Evolutionary conservation across 768 basidiomycete genomes (phyloP).

Genomic region (Mycena vulgaris): DNA sequence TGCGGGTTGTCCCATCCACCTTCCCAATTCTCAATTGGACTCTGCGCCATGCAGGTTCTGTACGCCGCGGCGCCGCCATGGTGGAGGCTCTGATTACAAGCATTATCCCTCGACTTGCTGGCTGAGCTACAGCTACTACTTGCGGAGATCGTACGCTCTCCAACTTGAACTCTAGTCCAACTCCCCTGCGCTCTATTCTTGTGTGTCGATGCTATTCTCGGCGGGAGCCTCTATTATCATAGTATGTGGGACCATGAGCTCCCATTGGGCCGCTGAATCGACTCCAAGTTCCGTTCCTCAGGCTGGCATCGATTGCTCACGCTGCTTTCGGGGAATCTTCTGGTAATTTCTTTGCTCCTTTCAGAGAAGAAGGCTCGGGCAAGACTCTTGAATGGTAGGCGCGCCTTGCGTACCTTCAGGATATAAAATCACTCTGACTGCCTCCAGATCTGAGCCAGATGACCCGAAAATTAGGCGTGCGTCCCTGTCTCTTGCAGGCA

Average conservation of each 20-base stretch:
- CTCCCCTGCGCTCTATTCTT: too few relatives aligned
- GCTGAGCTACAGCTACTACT: too few relatives aligned
- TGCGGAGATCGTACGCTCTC: too few relatives aligned
- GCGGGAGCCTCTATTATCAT: too few relatives aligned
- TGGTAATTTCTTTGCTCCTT: not conserved
- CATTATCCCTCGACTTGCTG: too few relatives aligned
- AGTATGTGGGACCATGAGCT: too few relatives aligned
- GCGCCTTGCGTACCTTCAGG: not conserved
- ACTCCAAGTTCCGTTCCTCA: not conserved
- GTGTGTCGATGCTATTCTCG: not conserved
- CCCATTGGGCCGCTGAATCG: not conserved
- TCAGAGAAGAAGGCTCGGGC: not conserved
- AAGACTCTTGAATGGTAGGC: not conserved
- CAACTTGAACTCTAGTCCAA: too few relatives aligned
- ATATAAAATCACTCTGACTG: not conserved
- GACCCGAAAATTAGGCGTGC: not conserved
- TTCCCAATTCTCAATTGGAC: too few relatives aligned
- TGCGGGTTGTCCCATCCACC: too few relatives aligned
- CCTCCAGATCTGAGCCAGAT: not conserved
- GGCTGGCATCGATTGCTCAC: not conserved
- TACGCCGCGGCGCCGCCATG: too few relatives aligned
- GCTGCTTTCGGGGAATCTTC: not conserved
- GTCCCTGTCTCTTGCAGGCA: not conserved
- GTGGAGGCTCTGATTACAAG: too few relatives aligned
- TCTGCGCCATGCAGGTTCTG: too few relatives aligned